Conservation (phyloP, 306 rosid species). For the Casuarina glauca region DNA sequence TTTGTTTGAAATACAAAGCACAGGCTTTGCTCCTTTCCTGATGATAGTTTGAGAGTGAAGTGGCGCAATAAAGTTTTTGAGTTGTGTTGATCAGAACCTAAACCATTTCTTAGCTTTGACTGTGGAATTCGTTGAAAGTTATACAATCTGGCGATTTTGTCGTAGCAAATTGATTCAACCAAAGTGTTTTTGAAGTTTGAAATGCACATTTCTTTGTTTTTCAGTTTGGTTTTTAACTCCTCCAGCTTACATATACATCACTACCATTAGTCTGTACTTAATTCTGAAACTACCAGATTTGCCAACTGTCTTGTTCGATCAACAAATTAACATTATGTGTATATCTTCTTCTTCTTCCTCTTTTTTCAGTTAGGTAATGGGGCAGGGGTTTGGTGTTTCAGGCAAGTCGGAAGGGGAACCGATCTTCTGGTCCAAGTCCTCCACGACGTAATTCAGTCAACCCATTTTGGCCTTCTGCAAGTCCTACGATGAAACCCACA, state of each 20-base stretch:
- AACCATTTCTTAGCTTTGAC: background rate
- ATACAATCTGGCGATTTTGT: background rate
- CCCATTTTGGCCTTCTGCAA: too few species aligned
- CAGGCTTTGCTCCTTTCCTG: background rate
- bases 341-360: too few species aligned
- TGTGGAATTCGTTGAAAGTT: too few species aligned
- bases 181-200: background rate
- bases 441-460: background rate
- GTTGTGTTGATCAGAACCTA: background rate
- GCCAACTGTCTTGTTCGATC: too few species aligned
- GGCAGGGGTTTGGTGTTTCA: too few species aligned
- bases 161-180: background rate
- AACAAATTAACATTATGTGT: too few species aligned
- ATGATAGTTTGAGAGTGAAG: background rate
- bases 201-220: background rate
- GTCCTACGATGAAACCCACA: too few species aligned
- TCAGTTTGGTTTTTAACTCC: background rate
- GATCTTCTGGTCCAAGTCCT: background rate
- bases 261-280: background rate
- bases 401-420: too few species aligned
- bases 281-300: background rate
- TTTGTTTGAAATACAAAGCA: background rate
- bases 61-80: background rate
- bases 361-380: too few species aligned
- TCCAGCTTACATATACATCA: background rate